These are phyloP conservation scores for Trametes villosa DNA, from an alignment of 768 basidiomycete species.

Conservation along the genomic window DNA sequence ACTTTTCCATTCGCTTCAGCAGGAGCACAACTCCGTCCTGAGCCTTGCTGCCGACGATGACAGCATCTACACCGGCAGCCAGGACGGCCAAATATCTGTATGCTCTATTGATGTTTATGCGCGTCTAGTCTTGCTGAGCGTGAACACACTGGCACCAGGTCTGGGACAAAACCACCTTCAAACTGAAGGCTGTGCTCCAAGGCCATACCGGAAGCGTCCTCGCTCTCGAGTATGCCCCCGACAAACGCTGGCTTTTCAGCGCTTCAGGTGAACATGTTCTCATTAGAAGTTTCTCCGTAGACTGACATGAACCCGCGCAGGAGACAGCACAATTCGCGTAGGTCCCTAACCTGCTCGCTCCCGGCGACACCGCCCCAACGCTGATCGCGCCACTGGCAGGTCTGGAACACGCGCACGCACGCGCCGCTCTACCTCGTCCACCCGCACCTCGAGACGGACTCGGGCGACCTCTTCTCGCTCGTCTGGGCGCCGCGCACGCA, in stretches of 20 bases:
- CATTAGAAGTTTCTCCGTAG: background rate
- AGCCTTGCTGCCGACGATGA: constrained; percentile 72
- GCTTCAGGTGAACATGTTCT: constrained; percentile 63
- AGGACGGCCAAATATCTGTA: constrained; percentile 77
- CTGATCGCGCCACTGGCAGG: constrained; percentile 45
- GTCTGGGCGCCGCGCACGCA: constrained; percentile 72
- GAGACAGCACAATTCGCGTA: constrained; percentile 88
- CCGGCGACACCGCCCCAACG: background rate
- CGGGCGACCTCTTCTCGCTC: constrained; percentile 88
- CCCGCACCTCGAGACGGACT: constrained; percentile 77
- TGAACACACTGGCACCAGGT: no score
- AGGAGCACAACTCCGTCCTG: constrained; percentile 69
- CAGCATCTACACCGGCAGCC: constrained; percentile 84
- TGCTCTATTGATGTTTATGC: no score
- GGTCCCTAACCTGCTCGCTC: constrained; percentile 29
- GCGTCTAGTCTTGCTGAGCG: no score
- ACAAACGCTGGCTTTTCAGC: constrained; percentile 87
- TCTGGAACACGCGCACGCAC: constrained; percentile 80
- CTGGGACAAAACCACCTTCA: constrained; percentile 78
- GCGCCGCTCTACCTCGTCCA: constrained; percentile 70
- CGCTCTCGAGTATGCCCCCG: constrained; percentile 73
- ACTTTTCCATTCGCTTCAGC: constrained; percentile 72
- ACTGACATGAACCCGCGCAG: constrained; percentile 42
- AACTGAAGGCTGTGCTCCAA: constrained; percentile 65
- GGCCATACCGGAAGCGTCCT: constrained; percentile 89